Evolutionary conservation across 495 filamentous ascomycete species (phyloP).

Genomic region (Penicillium antarcticum): DNA sequence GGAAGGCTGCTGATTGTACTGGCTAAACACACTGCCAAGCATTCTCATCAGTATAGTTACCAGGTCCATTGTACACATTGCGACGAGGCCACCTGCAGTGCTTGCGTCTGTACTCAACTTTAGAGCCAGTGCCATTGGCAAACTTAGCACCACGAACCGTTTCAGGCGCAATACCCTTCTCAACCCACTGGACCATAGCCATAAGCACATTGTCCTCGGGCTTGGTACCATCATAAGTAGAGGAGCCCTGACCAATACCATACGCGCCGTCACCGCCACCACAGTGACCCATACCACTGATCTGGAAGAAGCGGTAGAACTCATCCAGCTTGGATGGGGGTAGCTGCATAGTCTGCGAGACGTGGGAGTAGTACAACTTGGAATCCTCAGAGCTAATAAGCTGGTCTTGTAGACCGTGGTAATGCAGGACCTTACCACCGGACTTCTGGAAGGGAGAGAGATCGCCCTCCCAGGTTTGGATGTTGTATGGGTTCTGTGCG

Average conservation of each 20-base stretch:
- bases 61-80: conserved; percentile 37
- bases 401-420: conserved; percentile 47
- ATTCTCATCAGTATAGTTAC: conserved; percentile 39
- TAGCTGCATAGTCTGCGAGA: conserved; percentile 42
- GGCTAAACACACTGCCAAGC: conserved; percentile 36
- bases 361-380: conserved; percentile 42
- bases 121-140: conserved; percentile 33
- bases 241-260: conserved; percentile 46
- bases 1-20: background rate
- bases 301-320: conserved; percentile 60
- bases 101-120: conserved; percentile 35
- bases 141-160: conserved; percentile 53
- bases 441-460: conserved; percentile 37
- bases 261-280: conserved; percentile 50
- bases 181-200: conserved; percentile 60
- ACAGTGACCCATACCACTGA: conserved; percentile 57
- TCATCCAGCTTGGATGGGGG: conserved; percentile 43
- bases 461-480: conserved; percentile 49
- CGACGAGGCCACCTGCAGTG: conserved; percentile 40
- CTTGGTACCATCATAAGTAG: conserved; percentile 24
- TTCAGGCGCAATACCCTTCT: conserved; percentile 53
- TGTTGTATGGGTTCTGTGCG: conserved; percentile 44
- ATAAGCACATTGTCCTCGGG: conserved; percentile 47
- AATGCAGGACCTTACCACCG: conserved; percentile 50
- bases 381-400: conserved; percentile 43